Conservation (phyloP, 352 stramenopile species). For the Lagenidium giganteum region DNA sequence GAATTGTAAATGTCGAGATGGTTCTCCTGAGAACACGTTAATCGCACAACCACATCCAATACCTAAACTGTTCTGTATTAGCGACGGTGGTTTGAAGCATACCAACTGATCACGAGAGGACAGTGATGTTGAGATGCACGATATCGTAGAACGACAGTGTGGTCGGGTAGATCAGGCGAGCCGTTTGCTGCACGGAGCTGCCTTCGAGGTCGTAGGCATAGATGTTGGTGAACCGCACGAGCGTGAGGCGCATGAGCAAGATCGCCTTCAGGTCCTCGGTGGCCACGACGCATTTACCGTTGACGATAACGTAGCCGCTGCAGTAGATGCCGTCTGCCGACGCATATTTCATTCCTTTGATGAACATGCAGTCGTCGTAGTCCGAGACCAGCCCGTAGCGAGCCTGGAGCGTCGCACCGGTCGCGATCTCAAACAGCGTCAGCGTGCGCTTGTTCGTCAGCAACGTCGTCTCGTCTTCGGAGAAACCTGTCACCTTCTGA, state of each 20-base stretch:
- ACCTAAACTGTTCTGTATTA: too few relatives aligned
- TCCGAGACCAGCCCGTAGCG: slow-evolving; percentile 11
- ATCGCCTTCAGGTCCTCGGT: slow-evolving; percentile 12
- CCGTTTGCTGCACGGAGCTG: slow-evolving; percentile 25
- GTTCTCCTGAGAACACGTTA: too few relatives aligned
- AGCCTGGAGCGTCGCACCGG: slow-evolving; percentile 10
- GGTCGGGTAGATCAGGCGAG: slow-evolving; percentile 30
- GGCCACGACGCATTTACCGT: slow-evolving; percentile 17
- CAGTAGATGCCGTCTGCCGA: slow-evolving; percentile 20
- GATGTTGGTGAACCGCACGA: slow-evolving; percentile 29
- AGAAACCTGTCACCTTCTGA: background rate
- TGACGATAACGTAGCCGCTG: slow-evolving; percentile 18
- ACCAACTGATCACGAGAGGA: too few relatives aligned
- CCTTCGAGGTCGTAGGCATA: slow-evolving; percentile 34
- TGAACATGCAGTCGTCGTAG: slow-evolving; percentile 18
- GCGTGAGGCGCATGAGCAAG: slow-evolving; percentile 26
- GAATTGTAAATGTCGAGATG: too few relatives aligned
- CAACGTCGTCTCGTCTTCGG: slow-evolving; percentile 1
- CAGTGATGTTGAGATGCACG: slow-evolving; percentile 19
- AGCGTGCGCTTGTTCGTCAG: slow-evolving; percentile 5
- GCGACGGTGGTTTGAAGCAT: too few relatives aligned
- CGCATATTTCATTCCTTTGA: slow-evolving; percentile 22
- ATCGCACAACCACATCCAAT: too few relatives aligned
- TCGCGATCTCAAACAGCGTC: slow-evolving; percentile 15
- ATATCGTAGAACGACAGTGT: slow-evolving; percentile 25